Evolutionary conservation across 2,329 filamentous ascomycete species (phyloP).

Genomic region (Sporothrix brunneoviolacea): DNA sequence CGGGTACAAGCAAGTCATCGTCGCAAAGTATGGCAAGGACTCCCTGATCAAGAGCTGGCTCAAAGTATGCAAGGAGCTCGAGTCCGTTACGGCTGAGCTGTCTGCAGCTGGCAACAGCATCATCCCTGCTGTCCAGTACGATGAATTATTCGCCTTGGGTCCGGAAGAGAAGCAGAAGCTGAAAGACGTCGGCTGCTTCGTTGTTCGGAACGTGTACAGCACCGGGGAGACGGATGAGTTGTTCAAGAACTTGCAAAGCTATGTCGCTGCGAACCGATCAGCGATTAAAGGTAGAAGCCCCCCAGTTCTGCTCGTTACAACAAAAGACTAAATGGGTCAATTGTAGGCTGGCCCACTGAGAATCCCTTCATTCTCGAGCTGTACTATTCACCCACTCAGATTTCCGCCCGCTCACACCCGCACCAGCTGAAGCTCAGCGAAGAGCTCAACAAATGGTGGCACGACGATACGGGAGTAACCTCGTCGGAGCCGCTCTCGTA

Average conservation of each 20-base stretch:
- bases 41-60: constrained; percentile 32
- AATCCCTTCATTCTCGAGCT: constrained; percentile 33
- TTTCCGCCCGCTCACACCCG: constrained; percentile 30
- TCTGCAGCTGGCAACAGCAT: constrained; percentile 23
- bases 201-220: too few relatives aligned
- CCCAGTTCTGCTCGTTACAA: too few relatives aligned
- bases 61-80: constrained; percentile 30
- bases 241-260: too few relatives aligned
- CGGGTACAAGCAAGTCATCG: constrained; percentile 32
- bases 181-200: too few relatives aligned
- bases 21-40: constrained; percentile 30
- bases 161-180: too few relatives aligned
- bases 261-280: too few relatives aligned
- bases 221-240: too few relatives aligned
- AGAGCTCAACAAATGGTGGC: constrained; percentile 32
- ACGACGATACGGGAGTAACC: constrained; percentile 18
- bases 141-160: too few relatives aligned
- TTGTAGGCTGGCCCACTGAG: constrained; percentile 31
- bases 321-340: too few relatives aligned
- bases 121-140: too few relatives aligned
- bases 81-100: constrained; percentile 31
- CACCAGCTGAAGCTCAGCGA: constrained; percentile 30
- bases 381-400: constrained; percentile 33
- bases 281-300: too few relatives aligned
- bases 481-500: background rate